Evolutionary conservation across 768 basidiomycete genomes (phyloP), one percentile per base, ranked within the genome.

Genomic region (Psilocybe cyanescens): DNA sequence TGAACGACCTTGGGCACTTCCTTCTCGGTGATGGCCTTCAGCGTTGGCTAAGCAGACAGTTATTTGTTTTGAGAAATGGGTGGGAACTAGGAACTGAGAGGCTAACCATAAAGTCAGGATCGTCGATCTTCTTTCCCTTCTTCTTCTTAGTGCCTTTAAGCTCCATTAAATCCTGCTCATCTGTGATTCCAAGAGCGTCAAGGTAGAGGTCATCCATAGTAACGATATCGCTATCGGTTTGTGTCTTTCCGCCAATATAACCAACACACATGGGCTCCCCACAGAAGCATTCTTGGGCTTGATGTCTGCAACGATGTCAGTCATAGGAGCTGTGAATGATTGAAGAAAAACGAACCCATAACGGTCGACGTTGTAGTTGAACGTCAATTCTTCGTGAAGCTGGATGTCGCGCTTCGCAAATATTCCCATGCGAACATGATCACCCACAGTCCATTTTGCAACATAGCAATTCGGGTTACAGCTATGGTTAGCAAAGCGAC

Each of bases 321-420:
- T 30, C 28, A 51, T 9, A 51, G 30, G 8, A 33, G 31, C 29
- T 7, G 8, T 55, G 47, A 45, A 51, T 5, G 37, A 46, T 24
- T 19, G 31, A 8, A 47, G 52, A 46, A 37, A 31, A 16, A 8
- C 54, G 3, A 31, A 96, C 97, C 97, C 97, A 69, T 99, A 99
- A 60, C 97, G 94, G 75, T 99, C 97, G 44, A 99, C 97, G 72
- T 99, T 99, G 74, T 99, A 99, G 76, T 99, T 99, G 81, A 99
- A 99, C 0, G 97, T 99, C 67, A 98, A 75, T 75, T 98, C 96
- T 70, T 97, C 95, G 63, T 92, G 74, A 71, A 85, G 86, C 71
- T 82, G 74, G 65, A 98, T 89, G 56, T 81, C 65, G 46, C 94
- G 83, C 68, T 89, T 94, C n/a, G 97, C 89, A 69, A 99, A 99